Percentiles rank a stretch among this genome's conserved stretches.
These are phyloP conservation scores for Chlorella sp. DNA, from an alignment of 139 green algal species.

Conservation along the genomic window DNA sequence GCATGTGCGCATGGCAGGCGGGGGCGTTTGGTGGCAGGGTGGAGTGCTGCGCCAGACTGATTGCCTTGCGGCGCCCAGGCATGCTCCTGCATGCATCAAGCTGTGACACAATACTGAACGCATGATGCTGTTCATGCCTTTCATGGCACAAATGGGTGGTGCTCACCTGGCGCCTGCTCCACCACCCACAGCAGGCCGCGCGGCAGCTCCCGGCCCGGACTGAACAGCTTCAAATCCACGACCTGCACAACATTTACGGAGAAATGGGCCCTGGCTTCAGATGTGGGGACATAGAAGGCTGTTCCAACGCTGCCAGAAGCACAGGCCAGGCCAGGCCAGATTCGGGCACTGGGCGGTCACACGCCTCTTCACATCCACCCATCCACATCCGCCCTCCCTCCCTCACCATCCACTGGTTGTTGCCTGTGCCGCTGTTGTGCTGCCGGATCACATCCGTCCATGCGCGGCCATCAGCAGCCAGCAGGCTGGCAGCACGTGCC, in stretches of 20 bases:
- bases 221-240: constrained; percentile 75
- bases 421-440: constrained; percentile 73
- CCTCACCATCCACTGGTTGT: constrained; percentile 80
- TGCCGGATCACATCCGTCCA: constrained; percentile 59
- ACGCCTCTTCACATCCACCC: no score
- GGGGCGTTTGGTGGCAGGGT: no score
- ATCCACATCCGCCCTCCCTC: no score
- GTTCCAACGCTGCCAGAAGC: no score
- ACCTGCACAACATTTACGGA: not conserved
- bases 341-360: no score
- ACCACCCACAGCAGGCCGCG: constrained; percentile 67
- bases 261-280: no score
- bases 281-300: no score
- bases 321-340: no score
- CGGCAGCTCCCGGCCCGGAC: constrained; percentile 59
- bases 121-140: not conserved
- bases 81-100: no score
- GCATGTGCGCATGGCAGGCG: not conserved
- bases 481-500: constrained; percentile 63
- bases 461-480: constrained; percentile 49
- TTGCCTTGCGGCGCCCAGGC: no score
- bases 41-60: no score
- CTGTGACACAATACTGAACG: no score
- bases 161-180: constrained; percentile 63
- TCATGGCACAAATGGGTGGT: not conserved